Conservation (phyloP, 495 filamentous ascomycete species). For the Elasticomyces elasticus region DNA sequence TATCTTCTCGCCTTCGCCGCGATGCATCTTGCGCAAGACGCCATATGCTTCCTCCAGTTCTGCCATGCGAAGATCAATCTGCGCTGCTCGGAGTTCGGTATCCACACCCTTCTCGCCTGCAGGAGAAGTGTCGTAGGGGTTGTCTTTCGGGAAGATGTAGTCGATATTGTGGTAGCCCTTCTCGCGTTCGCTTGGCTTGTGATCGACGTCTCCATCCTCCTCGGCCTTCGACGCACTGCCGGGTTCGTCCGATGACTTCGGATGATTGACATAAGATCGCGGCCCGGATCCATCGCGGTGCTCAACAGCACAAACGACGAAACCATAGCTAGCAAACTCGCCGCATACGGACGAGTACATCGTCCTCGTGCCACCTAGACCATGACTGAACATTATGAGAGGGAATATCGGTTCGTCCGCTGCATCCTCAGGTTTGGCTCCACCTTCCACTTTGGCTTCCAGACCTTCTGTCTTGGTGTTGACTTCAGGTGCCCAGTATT, state of each 20-base stretch:
- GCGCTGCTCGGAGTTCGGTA: constrained; percentile 33
- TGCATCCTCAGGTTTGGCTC: constrained; percentile 23
- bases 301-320: constrained; percentile 38
- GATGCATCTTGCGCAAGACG: constrained; percentile 27
- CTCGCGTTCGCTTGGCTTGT: constrained; percentile 22
- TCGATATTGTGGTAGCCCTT: constrained; percentile 32
- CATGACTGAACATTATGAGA: constrained; percentile 39
- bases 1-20: constrained; percentile 30
- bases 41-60: constrained; percentile 37
- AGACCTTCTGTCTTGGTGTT: constrained; percentile 20
- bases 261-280: constrained; percentile 35
- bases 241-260: constrained; percentile 14
- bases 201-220: constrained; percentile 25
- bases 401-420: constrained; percentile 33
- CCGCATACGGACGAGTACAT: constrained; percentile 38
- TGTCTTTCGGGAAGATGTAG: constrained; percentile 37
- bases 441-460: constrained; percentile 27
- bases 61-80: constrained; percentile 35
- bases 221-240: constrained; percentile 25
- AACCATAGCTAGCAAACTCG: constrained; percentile 39
- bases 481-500: constrained; percentile 34
- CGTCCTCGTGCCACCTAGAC: constrained; percentile 36
- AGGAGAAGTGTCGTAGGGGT: constrained; percentile 34
- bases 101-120: constrained; percentile 35
- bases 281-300: constrained; percentile 38